A percentile compares a stretch with the other conserved stretches of the same genome.
phyloP scores from a whole-genome alignment of 1,284 basidiomycete genomes.

The Cryptococcus wingfieldii region DNA sequence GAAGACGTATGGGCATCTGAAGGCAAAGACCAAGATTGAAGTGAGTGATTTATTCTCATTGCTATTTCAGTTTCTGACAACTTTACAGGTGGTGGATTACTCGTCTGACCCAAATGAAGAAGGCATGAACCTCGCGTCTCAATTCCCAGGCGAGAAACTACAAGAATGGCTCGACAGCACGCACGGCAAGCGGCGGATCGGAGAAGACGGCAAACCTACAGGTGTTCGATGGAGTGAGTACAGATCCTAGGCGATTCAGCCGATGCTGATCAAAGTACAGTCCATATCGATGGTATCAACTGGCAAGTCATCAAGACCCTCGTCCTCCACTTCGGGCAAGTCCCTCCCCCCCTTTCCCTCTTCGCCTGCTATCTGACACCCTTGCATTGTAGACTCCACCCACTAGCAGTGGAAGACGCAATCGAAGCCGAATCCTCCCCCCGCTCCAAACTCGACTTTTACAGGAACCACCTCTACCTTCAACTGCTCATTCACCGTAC shows the following conservation, averaged over 20 bases:
- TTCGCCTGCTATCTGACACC: background rate
- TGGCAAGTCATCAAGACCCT: constrained; percentile 48
- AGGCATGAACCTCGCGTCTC: constrained; percentile 38
- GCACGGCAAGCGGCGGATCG: constrained; percentile 25
- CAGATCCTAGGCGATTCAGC: background rate
- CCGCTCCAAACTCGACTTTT: constrained; percentile 48
- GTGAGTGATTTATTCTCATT: constrained; percentile 15
- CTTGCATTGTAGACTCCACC: constrained; percentile 39
- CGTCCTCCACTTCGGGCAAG: constrained; percentile 39
- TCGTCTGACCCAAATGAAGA: constrained; percentile 35
- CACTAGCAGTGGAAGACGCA: constrained; percentile 48
- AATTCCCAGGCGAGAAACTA: constrained; percentile 41
- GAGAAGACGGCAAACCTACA: constrained; percentile 30
- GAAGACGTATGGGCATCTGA: constrained; percentile 39
- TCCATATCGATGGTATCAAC: constrained; percentile 48
- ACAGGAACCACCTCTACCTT: constrained; percentile 46
- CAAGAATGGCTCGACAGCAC: constrained; percentile 39
- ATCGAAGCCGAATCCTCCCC: constrained; percentile 41
- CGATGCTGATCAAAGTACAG: constrained; percentile 8
- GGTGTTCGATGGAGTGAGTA: constrained; percentile 45
- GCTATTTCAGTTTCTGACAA: background rate
- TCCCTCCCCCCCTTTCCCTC: background rate
- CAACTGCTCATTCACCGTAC: constrained; percentile 48
- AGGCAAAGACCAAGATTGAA: constrained; percentile 28
- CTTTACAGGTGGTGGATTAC: constrained; percentile 44